Evolutionary conservation across 1,284 basidiomycete species (phyloP).

Genomic region (Cutaneotrichosporon sp.): DNA sequence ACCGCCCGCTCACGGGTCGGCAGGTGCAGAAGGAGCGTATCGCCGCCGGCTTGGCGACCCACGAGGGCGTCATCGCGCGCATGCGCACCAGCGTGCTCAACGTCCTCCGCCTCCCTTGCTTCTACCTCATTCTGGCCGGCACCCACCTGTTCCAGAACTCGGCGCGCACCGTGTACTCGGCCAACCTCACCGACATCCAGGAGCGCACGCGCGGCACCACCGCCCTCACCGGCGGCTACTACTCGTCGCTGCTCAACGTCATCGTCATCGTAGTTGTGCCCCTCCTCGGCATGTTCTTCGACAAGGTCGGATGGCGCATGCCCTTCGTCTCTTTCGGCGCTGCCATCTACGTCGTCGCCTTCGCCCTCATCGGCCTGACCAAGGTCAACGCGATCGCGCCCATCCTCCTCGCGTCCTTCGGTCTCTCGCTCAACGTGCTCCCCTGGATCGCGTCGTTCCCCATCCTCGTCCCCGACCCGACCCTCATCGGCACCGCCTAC

Average conservation of each 20-base stretch:
- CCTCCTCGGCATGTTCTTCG: constrained; percentile 35
- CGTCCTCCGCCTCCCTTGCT: constrained; percentile 19
- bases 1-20: constrained; percentile 22
- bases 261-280: constrained; percentile 52
- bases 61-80: background rate
- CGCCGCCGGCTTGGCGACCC: background rate
- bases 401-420: constrained; percentile 44
- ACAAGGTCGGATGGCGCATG: constrained; percentile 27
- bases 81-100: constrained; percentile 13
- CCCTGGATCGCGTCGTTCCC: constrained; percentile 49
- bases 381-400: constrained; percentile 46
- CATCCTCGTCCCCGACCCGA: constrained; percentile 45
- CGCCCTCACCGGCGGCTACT: constrained; percentile 47
- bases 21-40: constrained; percentile 6
- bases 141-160: constrained; percentile 39
- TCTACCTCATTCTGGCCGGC: constrained; percentile 24
- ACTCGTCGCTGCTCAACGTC: constrained; percentile 40
- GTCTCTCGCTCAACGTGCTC: constrained; percentile 42
- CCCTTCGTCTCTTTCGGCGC: constrained; percentile 29
- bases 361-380: constrained; percentile 46
- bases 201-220: constrained; percentile 45
- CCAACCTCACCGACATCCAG: constrained; percentile 49
- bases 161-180: constrained; percentile 41
- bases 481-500: constrained; percentile 49
- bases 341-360: constrained; percentile 45